phyloP scores from a whole-genome alignment of 192 early-diverging fungal species.

The Entomortierella lignicola region DNA sequence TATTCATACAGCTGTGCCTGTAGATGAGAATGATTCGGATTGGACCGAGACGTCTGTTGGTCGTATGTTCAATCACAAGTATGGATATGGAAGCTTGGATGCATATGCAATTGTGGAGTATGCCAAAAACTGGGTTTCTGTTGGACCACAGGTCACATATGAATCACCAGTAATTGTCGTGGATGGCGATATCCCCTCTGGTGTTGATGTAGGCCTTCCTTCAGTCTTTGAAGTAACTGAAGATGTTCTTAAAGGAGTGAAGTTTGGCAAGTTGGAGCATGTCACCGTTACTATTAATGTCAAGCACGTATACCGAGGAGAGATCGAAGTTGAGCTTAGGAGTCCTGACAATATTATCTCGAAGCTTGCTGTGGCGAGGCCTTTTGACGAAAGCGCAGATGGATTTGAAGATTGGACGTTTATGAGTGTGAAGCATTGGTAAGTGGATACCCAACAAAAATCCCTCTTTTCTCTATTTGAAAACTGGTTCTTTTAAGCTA shows the following conservation, averaged over 20 bases:
- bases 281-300: constrained; percentile 86
- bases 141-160: constrained; percentile 72
- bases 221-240: constrained; percentile 58
- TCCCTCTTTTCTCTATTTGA: not conserved
- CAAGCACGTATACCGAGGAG: constrained; percentile 79
- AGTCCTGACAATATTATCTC: constrained; percentile 75
- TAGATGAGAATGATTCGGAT: constrained; percentile 72
- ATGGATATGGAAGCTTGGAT: constrained; percentile 92
- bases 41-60: constrained; percentile 78
- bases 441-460: not conserved
- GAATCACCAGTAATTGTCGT: constrained; percentile 55
- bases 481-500: not conserved
- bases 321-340: constrained; percentile 79
- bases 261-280: constrained; percentile 81
- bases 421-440: constrained; percentile 94
- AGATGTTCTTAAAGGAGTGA: constrained; percentile 62
- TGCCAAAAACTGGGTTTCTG: constrained; percentile 71
- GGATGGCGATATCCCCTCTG: constrained; percentile 68
- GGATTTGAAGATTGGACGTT: constrained; percentile 91
- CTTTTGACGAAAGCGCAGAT: constrained; percentile 65
- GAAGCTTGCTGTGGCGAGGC: constrained; percentile 72
- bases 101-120: constrained; percentile 78
- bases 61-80: constrained; percentile 87
- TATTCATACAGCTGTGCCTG: constrained; percentile 77
- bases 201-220: constrained; percentile 50